Conservation (phyloP, 352 stramenopile genomes). For the Globisporangium middletonii region DNA sequence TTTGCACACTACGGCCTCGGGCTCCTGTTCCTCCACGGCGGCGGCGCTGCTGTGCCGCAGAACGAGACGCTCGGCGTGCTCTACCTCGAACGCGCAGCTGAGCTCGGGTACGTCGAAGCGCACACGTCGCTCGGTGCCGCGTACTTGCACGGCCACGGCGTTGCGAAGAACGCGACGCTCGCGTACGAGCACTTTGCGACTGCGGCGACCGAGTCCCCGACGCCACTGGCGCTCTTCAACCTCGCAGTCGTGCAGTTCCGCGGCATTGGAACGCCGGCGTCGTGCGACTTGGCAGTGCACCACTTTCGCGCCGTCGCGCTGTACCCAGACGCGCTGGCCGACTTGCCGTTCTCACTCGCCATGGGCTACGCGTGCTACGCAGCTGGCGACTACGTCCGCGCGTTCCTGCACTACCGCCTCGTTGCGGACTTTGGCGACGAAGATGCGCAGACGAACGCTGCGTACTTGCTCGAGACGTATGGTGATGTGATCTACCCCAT, state of each 20-base stretch:
- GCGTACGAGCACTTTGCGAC: conserved; percentile 60
- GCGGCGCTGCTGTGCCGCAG: conserved; percentile 28
- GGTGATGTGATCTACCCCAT: conserved; percentile 32
- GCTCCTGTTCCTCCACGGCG: conserved; percentile 50
- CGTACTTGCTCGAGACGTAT: conserved; percentile 62
- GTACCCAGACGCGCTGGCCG: conserved; percentile 35
- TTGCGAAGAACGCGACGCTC: conserved; percentile 30
- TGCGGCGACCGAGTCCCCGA: conserved; percentile 38
- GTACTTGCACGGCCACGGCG: conserved; percentile 58
- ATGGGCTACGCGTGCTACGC: conserved; percentile 64
- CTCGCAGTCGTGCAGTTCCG: conserved; percentile 71
- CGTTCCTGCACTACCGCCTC: conserved; percentile 66
- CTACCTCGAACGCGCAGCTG: conserved; percentile 56
- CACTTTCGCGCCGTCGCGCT: conserved; percentile 66
- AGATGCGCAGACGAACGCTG: conserved; percentile 60
- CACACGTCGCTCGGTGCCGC: conserved; percentile 64
- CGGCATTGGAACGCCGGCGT: conserved; percentile 41
- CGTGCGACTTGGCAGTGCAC: conserved; percentile 37
- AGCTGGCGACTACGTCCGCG: conserved; percentile 52
- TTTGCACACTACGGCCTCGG: conserved; percentile 68
- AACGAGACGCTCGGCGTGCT: conserved; percentile 55
- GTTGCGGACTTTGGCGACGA: conserved; percentile 58
- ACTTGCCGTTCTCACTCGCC: conserved; percentile 57
- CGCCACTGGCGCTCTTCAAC: conserved; percentile 58
- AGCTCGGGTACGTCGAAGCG: conserved; percentile 50